phyloP scores from a whole-genome alignment of 2,329 filamentous ascomycete genomes.

The Exophiala phaeomuriformis region DNA sequence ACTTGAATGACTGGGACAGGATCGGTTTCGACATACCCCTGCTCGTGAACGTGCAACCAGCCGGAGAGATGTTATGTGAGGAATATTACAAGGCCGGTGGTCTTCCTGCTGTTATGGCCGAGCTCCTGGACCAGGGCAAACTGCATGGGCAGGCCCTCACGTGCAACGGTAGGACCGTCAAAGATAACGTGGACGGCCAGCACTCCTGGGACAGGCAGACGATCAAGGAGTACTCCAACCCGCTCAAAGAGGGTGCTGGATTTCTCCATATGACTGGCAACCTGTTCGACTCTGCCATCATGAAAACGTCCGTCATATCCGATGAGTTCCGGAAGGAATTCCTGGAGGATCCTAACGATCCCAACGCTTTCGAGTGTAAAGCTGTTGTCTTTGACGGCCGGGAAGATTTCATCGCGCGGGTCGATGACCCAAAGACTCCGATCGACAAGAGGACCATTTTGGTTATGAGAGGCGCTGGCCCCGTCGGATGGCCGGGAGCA shows the following conservation, averaged over 20 bases:
- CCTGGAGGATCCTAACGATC: conserved; percentile 41
- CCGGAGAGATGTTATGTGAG: conserved; percentile 47
- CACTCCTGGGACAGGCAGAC: conserved; percentile 46
- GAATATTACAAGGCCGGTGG: conserved; percentile 51
- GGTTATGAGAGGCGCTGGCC: conserved; percentile 45
- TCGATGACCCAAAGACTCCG: conserved; percentile 36
- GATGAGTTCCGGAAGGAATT: conserved; percentile 41
- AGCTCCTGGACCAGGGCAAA: conserved; percentile 45
- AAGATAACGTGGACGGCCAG: conserved; percentile 39
- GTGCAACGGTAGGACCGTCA: conserved; percentile 43
- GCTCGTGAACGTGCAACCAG: conserved; percentile 50
- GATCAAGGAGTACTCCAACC: conserved; percentile 41
- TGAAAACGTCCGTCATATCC: conserved; percentile 48
- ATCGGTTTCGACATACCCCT: conserved; percentile 47
- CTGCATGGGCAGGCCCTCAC: conserved; percentile 41
- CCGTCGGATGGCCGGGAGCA: conserved; percentile 45
- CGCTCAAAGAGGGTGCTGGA: conserved; percentile 45
- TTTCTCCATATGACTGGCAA: conserved; percentile 46
- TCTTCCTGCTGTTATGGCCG: conserved; percentile 48
- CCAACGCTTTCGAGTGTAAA: conserved; percentile 43
- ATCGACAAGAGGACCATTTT: conserved; percentile 42
- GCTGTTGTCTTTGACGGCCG: conserved; percentile 48
- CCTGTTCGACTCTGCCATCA: conserved; percentile 47
- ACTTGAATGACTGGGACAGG: conserved; percentile 49
- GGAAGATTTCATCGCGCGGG: conserved; percentile 42